Percentiles rank a stretch among this genome's conserved stretches.
Conservation (phyloP, 768 basidiomycete species). For the Boletus rex-veris region DNA sequence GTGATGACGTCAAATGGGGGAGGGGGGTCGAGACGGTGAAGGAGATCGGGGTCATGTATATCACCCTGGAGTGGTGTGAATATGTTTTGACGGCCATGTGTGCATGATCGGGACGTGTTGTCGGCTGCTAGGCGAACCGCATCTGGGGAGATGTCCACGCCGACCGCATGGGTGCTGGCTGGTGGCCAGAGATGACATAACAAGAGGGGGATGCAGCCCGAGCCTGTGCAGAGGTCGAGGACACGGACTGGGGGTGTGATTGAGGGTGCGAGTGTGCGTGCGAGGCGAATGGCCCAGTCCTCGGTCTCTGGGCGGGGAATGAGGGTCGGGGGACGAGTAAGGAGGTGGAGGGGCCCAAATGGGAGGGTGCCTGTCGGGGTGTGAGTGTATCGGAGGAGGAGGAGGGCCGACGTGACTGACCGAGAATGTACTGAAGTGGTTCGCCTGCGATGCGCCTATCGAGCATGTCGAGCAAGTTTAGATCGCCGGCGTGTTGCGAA, state of each 20-base stretch:
- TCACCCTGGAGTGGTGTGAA: conserved; percentile 43
- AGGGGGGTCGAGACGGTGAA: conserved; percentile 30
- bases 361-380: conserved; percentile 61
- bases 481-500: not conserved
- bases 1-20: conserved; percentile 75
- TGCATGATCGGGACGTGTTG: conserved; percentile 34
- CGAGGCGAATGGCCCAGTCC: conserved; percentile 66
- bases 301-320: conserved; percentile 97
- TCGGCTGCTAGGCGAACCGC: conserved; percentile 52
- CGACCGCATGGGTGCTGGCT: conserved; percentile 52
- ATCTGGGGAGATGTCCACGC: conserved; percentile 63
- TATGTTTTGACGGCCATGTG: conserved; percentile 16
- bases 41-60: conserved; percentile 34
- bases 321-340: conserved; percentile 73
- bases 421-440: conserved; percentile 89
- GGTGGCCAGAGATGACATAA: conserved; percentile 63
- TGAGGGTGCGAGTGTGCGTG: conserved; percentile 41
- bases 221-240: conserved; percentile 90
- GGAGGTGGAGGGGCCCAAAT: conserved; percentile 79
- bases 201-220: conserved; percentile 89
- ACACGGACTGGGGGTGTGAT: conserved; percentile 37
- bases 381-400: not conserved
- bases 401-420: conserved; percentile 45
- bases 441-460: conserved; percentile 61
- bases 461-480: conserved; percentile 40